Evolutionary conservation across 305 asterid species (phyloP).

Genomic region (Andrographis paniculata): DNA sequence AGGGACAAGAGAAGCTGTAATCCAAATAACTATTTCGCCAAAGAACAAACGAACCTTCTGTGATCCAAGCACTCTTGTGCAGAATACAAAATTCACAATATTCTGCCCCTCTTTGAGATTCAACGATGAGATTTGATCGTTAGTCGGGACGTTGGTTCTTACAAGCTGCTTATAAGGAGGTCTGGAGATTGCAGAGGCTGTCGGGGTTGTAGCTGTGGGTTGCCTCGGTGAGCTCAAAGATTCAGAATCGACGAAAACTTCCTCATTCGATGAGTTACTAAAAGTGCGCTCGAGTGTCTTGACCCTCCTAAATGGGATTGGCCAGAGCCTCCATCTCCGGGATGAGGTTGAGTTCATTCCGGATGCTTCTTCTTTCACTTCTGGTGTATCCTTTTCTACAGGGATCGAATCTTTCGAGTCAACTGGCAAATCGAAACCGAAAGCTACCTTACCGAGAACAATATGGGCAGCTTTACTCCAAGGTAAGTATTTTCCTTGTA

Average conservation of each 20-base stretch:
- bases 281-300: constrained; percentile 41
- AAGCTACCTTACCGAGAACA: constrained; percentile 49
- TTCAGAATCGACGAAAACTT: constrained; percentile 45
- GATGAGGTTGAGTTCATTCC: constrained; percentile 37
- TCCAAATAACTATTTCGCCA: constrained; percentile 4
- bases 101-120: constrained; percentile 72
- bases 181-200: constrained; percentile 20
- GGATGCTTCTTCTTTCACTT: constrained; percentile 29
- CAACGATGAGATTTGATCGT: constrained; percentile 61
- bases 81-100: constrained; percentile 54
- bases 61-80: constrained; percentile 61
- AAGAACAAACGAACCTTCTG: constrained; percentile 50
- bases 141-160: constrained; percentile 66
- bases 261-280: constrained; percentile 42
- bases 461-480: constrained; percentile 60
- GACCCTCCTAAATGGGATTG: constrained; percentile 59
- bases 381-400: constrained; percentile 30
- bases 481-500: constrained; percentile 50
- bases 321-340: constrained; percentile 78
- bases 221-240: constrained; percentile 28
- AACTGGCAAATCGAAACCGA: constrained; percentile 41
- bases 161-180: constrained; percentile 66
- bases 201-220: constrained; percentile 25
- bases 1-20: neutral
- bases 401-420: constrained; percentile 32